Base-by-base conservation (phyloP, 106 monocot species). In the Chionographis japonica region DNA sequence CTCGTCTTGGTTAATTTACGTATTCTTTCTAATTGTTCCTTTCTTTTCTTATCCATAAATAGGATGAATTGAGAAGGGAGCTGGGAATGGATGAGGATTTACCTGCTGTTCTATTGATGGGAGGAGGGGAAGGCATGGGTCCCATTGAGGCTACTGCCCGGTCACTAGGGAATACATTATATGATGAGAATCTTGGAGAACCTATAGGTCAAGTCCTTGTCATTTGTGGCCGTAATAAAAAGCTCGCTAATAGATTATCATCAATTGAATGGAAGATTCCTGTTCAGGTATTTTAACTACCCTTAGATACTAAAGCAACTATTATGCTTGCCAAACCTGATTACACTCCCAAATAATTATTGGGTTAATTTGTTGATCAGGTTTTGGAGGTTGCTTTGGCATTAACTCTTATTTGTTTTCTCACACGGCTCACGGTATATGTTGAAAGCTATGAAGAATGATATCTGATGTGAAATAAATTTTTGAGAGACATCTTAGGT, bases 91-190 rank as follows among this genome's bases (percentile, higher is more conserved):
- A 97, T 72, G 86, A 80, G 67, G 78, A 85, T 65, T 68, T 97
- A 65, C 97, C 97, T 70, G 87, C 92, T 66, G 97, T 97, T 64
- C 58, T 97, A 60, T 57, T 97, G 49, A 97, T 97, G 97, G 97
- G 97, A 64, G 97, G 97, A 66, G 97, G 97, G 39, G 97, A 97
- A 72, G 97, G 97, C 54, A 97, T 97, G 97, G 97, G 97, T 35
- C 97, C 97, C 56, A 92, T 97, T 68, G 97, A 97, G 62, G 89
- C 97, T 40, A 97, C 92, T 57, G 97, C 97, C 69, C 77, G 81
- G 37, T 86, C 86, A 49, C 89, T 97, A 71, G 89, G 78, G 9
- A 75, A 89, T 69, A 50, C 73, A 64, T 75, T 97, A 58, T 87
- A 83, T 70, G 80, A 85, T 78, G 88, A 88, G 60, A 64, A 50